Conservation (phyloP, 768 basidiomycete species). For the Saitozyma podzolica region DNA sequence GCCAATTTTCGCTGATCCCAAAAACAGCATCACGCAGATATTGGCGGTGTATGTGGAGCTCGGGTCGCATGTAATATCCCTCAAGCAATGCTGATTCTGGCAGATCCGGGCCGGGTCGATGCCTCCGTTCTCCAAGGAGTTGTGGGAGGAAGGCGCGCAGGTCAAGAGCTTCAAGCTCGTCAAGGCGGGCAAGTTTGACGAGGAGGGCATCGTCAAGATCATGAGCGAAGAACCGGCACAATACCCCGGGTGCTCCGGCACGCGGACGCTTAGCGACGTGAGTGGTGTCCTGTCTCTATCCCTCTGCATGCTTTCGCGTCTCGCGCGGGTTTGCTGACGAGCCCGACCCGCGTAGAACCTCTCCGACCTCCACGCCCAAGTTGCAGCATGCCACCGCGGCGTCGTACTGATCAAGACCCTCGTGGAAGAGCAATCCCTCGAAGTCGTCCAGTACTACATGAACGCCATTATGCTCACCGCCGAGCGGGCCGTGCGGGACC, state of each 20-base stretch:
- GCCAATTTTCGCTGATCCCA: constrained; percentile 37
- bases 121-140: constrained; percentile 87
- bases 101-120: constrained; percentile 81
- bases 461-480: constrained; percentile 75
- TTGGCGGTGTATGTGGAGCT: constrained; percentile 26
- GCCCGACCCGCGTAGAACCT: constrained; percentile 23
- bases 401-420: constrained; percentile 80
- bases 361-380: constrained; percentile 38
- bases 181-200: constrained; percentile 74
- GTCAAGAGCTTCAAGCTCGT: constrained; percentile 92
- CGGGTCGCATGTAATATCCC: neutral
- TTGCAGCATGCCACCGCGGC: constrained; percentile 72
- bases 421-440: constrained; percentile 79
- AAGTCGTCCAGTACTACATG: constrained; percentile 92
- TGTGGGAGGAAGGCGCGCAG: constrained; percentile 92
- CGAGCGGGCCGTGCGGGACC: constrained; percentile 77
- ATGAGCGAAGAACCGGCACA: constrained; percentile 63
- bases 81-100: constrained; percentile 35
- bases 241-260: constrained; percentile 35
- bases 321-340: neutral
- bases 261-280: constrained; percentile 24
- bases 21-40: constrained; percentile 73
- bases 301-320: neutral
- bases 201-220: constrained; percentile 68
- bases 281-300: constrained; percentile 12